These are phyloP conservation scores for Cladosporium austrohemisphaericum DNA, from an alignment of 2,329 filamentous ascomycete genomes.

Conservation along the genomic window DNA sequence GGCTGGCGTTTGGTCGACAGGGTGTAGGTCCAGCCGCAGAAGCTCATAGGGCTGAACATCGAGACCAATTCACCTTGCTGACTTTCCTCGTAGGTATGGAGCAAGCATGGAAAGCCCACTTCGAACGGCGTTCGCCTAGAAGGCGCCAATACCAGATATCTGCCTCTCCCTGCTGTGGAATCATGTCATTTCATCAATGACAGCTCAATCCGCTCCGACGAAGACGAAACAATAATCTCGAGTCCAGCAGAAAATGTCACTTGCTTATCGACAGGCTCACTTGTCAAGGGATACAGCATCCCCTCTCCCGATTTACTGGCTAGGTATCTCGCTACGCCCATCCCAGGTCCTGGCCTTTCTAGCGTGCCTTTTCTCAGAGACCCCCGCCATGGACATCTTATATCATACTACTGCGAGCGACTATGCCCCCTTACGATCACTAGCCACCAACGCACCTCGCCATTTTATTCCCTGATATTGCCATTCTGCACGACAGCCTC, in stretches of 20 bases:
- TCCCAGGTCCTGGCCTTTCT: conserved; percentile 17
- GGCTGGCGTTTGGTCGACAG: conserved; percentile 41
- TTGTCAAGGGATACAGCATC: neutral
- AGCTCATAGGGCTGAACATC: neutral
- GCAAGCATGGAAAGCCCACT: conserved; percentile 14
- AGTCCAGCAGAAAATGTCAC: conserved; percentile 9
- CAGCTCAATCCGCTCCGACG: conserved; percentile 17
- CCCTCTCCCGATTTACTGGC: neutral
- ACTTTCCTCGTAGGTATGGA: conserved; percentile 6
- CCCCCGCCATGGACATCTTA: conserved; percentile 31
- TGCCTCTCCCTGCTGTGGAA: conserved; percentile 22
- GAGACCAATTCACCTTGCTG: neutral
- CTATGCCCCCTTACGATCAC: conserved; percentile 40
- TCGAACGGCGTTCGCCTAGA: conserved; percentile 16
- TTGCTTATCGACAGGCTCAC: neutral
- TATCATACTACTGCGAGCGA: conserved; percentile 41
- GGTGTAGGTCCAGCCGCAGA: conserved; percentile 38
- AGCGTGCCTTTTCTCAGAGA: conserved; percentile 31
- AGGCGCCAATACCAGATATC: conserved; percentile 18
- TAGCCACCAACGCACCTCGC: conserved; percentile 35
- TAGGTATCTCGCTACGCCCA: conserved; percentile 8
- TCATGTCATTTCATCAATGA: conserved; percentile 24
- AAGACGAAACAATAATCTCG: conserved; percentile 2
- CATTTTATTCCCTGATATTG: conserved; percentile 39
- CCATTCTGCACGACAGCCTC: conserved; percentile 39